These are phyloP conservation scores for Hippophae tibetana DNA, from an alignment of 306 rosid species.

Conservation along the genomic window DNA sequence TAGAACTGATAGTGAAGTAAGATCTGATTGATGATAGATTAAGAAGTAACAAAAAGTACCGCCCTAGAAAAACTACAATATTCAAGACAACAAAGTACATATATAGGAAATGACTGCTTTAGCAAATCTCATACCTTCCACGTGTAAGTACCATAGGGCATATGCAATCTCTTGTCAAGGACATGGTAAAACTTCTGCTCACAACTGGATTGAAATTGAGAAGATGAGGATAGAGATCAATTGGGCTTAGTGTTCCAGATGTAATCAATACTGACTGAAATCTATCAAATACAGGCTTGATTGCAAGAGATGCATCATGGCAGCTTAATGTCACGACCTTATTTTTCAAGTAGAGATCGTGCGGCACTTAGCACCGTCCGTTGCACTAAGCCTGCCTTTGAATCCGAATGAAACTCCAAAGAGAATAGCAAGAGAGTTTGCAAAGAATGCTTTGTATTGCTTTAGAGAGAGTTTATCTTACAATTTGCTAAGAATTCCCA, in stretches of 20 bases:
- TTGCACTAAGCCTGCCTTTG: no score
- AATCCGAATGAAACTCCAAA: no score
- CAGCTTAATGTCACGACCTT: no score
- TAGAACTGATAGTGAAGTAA: neutral
- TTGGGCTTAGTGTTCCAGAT: constrained; percentile 93
- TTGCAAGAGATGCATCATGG: constrained; percentile 95
- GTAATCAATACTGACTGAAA: constrained; percentile 93
- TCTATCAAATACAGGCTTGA: constrained; percentile 87
- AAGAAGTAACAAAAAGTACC: neutral
- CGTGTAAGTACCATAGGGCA: constrained; percentile 99
- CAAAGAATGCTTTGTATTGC: no score
- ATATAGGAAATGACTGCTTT: neutral
- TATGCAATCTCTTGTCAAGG: constrained; percentile 92
- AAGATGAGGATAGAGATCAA: constrained; percentile 86
- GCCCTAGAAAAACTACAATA: neutral
- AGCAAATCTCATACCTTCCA: constrained; percentile 52
- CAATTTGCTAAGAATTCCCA: no score
- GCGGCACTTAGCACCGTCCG: no score
- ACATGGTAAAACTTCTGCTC: constrained; percentile 94
- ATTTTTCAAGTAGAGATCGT: no score
- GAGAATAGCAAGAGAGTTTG: no score
- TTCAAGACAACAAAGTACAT: neutral
- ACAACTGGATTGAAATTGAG: constrained; percentile 92
- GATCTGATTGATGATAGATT: neutral
- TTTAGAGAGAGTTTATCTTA: no score